Evolutionary conservation across 768 basidiomycete genomes (phyloP).

Genomic region (Russula olivacea): DNA sequence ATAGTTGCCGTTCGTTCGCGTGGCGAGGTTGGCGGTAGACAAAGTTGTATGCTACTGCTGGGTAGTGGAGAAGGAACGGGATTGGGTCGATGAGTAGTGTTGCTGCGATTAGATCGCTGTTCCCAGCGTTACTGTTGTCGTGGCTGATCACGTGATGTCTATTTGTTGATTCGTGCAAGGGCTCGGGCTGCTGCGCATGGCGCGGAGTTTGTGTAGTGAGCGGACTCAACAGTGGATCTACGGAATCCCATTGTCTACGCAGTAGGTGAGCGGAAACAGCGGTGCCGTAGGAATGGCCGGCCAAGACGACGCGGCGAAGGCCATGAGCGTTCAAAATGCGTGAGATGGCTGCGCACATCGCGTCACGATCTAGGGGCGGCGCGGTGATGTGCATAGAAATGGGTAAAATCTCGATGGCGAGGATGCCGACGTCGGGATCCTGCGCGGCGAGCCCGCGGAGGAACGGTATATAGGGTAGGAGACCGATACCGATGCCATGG

Average conservation of each 20-base stretch:
- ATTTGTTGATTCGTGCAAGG: neutral
- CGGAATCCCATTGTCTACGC: slow-evolving; percentile 29
- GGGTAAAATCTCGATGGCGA: slow-evolving; percentile 55
- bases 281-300: slow-evolving; percentile 60
- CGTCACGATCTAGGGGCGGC: slow-evolving; percentile 40
- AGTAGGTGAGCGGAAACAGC: slow-evolving; percentile 50
- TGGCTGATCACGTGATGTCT: neutral
- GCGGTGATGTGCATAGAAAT: slow-evolving; percentile 56
- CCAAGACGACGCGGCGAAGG: slow-evolving; percentile 40
- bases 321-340: slow-evolving; percentile 41
- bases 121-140: neutral
- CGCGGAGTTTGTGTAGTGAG: neutral
- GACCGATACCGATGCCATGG: slow-evolving; percentile 67
- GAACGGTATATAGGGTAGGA: slow-evolving; percentile 52
- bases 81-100: slow-evolving; percentile 58
- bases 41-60: slow-evolving; percentile 60
- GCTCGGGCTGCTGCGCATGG: neutral
- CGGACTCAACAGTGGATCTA: slow-evolving; percentile 7
- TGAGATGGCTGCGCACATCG: slow-evolving; percentile 40
- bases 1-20: slow-evolving; percentile 59
- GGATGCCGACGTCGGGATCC: slow-evolving; percentile 50
- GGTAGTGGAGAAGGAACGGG: slow-evolving; percentile 56
- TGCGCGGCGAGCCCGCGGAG: slow-evolving; percentile 39
- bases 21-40: slow-evolving; percentile 48
- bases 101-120: slow-evolving; percentile 36